A percentile compares a stretch with the other conserved stretches of the same genome.
phyloP scores from a whole-genome alignment of 805 yeast species.

The Zygoascus biomembranicola region DNA sequence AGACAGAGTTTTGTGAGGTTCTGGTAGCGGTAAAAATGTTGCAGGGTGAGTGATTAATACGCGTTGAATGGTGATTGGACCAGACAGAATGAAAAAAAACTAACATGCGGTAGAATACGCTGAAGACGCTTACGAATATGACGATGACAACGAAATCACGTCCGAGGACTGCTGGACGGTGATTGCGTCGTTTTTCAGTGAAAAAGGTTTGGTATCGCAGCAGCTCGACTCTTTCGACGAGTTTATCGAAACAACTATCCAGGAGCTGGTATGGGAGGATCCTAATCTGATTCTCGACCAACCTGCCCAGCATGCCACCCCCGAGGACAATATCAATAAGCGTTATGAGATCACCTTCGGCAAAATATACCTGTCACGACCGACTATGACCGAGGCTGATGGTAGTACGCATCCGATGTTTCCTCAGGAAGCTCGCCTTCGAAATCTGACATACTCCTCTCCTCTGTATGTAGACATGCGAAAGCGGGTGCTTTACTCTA shows the following conservation, averaged over 20 bases:
- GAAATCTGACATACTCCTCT: conserved; percentile 93
- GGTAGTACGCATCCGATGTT: conserved; percentile 99
- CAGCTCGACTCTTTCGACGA: conserved; percentile 98
- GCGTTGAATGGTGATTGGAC: neutral
- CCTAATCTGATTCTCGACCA: conserved; percentile 90
- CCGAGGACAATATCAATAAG: conserved; percentile 80
- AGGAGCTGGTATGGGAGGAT: conserved; percentile 94
- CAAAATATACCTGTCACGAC: conserved; percentile 90
- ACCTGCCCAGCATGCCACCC: conserved; percentile 95
- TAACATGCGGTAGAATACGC: conserved; percentile 6
- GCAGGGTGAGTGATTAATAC: neutral
- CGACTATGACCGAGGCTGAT: conserved; percentile 98
- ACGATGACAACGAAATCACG: conserved; percentile 67
- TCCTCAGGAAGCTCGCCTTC: conserved; percentile 95
- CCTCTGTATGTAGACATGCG: conserved; percentile 95
- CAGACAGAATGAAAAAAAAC: neutral
- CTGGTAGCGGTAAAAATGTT: neutral
- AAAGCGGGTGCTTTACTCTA: conserved; percentile 76
- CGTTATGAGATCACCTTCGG: conserved; percentile 97
- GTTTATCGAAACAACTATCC: conserved; percentile 92
- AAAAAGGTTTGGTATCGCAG: conserved; percentile 94
- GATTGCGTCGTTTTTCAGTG: conserved; percentile 90
- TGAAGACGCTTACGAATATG: conserved; percentile 62
- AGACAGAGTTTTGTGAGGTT: neutral
- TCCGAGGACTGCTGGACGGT: conserved; percentile 99